A percentile compares a stretch with the other conserved stretches of the same genome.
Evolutionary conservation across 805 yeast genomes (phyloP).

Genomic region (Kregervanrija delftensis): DNA sequence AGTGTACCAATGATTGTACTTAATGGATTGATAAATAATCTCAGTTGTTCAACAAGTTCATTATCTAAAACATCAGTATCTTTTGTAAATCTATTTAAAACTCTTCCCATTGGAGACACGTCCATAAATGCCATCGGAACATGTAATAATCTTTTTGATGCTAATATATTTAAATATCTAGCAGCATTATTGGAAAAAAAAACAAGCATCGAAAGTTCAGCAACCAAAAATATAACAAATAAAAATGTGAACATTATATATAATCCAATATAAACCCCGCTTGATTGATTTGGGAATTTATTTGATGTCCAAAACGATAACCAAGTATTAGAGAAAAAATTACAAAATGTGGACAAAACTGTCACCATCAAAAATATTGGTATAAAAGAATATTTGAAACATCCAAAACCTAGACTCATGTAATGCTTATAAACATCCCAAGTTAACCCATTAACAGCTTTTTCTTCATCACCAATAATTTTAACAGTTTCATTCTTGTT

Average conservation of each 20-base stretch:
- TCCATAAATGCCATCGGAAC: conserved; percentile 83
- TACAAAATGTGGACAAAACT: conserved; percentile 40
- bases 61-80: conserved; percentile 83
- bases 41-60: conserved; percentile 63
- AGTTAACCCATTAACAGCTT: conserved; percentile 50
- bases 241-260: conserved; percentile 56
- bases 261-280: conserved; percentile 66
- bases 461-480: conserved; percentile 43
- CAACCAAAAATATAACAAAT: conserved; percentile 35
- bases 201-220: conserved; percentile 41
- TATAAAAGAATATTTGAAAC: conserved; percentile 25
- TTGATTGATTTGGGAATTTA: conserved; percentile 39
- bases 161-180: conserved; percentile 44
- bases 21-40: conserved; percentile 50
- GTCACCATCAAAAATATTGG: conserved; percentile 22
- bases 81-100: conserved; percentile 78
- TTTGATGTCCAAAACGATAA: conserved; percentile 71
- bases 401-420: conserved; percentile 50
- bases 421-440: conserved; percentile 44
- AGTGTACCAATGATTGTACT: conserved; percentile 55
- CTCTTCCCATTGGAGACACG: conserved; percentile 82
- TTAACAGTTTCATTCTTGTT: conserved; percentile 26
- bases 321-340: conserved; percentile 66
- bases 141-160: conserved; percentile 47
- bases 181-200: conserved; percentile 48